These are phyloP conservation scores for Penicillium bialowiezense DNA, from an alignment of 495 filamentous ascomycete species.

Conservation along the genomic window DNA sequence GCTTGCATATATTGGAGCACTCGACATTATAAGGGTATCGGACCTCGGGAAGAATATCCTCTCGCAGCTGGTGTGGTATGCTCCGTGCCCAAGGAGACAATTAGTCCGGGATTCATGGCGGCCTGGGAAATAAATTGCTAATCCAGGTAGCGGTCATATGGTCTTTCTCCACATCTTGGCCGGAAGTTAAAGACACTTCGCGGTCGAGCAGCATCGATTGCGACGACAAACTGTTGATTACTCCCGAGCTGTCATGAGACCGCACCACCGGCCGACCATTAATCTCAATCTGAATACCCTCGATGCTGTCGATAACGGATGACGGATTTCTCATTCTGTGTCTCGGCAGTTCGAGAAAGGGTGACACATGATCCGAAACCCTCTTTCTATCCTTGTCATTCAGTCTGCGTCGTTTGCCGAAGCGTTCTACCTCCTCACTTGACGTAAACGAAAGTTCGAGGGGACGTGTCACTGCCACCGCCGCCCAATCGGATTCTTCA, in stretches of 20 bases:
- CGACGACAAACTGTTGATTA: conserved; percentile 22
- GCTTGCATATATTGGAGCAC: no score
- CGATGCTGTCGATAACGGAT: conserved; percentile 8
- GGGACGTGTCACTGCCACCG: conserved; percentile 30
- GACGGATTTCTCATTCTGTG: not conserved
- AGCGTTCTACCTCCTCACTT: conserved; percentile 25
- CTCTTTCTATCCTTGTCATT: conserved; percentile 31
- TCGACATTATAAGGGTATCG: no score
- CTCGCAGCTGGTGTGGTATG: no score
- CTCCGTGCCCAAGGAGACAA: no score
- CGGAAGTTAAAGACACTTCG: conserved; percentile 8
- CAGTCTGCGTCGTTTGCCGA: conserved; percentile 39
- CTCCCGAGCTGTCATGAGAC: not conserved
- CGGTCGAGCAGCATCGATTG: conserved; percentile 36
- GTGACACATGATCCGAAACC: not conserved
- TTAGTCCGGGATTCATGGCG: not conserved
- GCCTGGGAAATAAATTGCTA: not conserved
- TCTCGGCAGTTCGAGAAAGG: not conserved
- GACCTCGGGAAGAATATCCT: no score
- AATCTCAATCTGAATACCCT: conserved; percentile 27
- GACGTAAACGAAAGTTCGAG: conserved; percentile 31
- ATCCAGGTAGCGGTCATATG: conserved; percentile 4
- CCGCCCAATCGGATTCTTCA: conserved; percentile 35
- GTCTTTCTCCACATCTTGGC: not conserved
- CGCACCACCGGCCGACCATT: conserved; percentile 17